Base-by-base conservation (phyloP, 768 basidiomycete genomes). In the Suillus placidus region DNA sequence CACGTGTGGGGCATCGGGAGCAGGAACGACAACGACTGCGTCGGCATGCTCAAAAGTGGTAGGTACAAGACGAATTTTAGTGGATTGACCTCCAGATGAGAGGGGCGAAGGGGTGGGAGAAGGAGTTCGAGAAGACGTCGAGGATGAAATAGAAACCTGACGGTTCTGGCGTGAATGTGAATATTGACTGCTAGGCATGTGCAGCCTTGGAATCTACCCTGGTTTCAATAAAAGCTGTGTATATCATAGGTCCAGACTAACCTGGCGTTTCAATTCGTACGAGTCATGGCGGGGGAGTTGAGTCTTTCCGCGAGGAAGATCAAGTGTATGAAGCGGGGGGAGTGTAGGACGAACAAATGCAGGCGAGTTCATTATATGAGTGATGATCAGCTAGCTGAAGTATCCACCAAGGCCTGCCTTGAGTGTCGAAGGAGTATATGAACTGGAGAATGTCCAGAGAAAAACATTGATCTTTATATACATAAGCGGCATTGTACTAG, bases 1-100 rank as follows among this genome's bases (percentile, higher is more conserved):
- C 23, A 64, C 67, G 37, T 72, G 68, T 0, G 78, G 69, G 13
- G 68, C 60, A 16, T 66, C 20, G 2, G 78, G 74, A 51, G 80
- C 78, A 30, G 79, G 77, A 12, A 85, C 74, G 60, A 85, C 64
- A 35, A 88, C 74, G 64, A 86, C 78, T 1, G 85, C 87, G 23
- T 87, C 80, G 0, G 87, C 88, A 18, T 81, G 74, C 37, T 83
- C 84, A 52, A 87, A 70, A n/a, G 82, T 69, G 66, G 85, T 85
- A 6, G 84, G 84, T 26, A 83, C 77, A 47, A 87, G 80, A 64
- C 79, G 80, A 64, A 82, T 64, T 73, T 78, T 75, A 34, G 72
- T 58, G 7, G 67, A 57, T 26, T 61, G 51, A 61, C 69, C 16
- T 64, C 62, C 32, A 42, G 32, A 51, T 13, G 69, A 74, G 70